Conservation (phyloP, 441 rosid species). For the Erysimum cheiri region DNA sequence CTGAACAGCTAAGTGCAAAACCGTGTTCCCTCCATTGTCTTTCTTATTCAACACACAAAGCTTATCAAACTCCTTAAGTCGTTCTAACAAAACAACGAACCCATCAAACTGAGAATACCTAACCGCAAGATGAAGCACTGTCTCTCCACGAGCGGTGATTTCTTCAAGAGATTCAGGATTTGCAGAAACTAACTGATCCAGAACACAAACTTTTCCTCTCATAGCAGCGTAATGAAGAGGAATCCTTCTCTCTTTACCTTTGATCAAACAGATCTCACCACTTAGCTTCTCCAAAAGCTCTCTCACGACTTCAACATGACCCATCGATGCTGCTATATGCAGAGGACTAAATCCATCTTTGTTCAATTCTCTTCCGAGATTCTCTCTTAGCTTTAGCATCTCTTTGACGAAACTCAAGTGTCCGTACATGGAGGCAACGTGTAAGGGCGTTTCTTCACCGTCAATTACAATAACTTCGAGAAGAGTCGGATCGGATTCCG, state of each 20-base stretch:
- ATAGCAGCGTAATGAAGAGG: conserved; percentile 43
- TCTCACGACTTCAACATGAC: conserved; percentile 35
- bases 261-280: conserved; percentile 34
- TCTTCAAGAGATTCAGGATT: conserved; percentile 33
- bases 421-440: conserved; percentile 47
- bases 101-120: conserved; percentile 33
- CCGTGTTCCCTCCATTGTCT: conserved; percentile 39
- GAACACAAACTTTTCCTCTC: conserved; percentile 39
- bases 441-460: conserved; percentile 41
- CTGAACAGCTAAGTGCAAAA: conserved; percentile 43
- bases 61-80: conserved; percentile 37
- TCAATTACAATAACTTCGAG: conserved; percentile 25
- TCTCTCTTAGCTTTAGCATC: conserved; percentile 34
- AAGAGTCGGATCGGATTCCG: conserved; percentile 38
- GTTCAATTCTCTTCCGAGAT: conserved; percentile 38
- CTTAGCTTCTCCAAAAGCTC: conserved; percentile 39
- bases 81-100: conserved; percentile 30
- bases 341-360: conserved; percentile 45
- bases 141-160: conserved; percentile 41
- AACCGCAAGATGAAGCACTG: conserved; percentile 44
- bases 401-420: conserved; percentile 46
- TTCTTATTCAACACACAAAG: conserved; percentile 33
- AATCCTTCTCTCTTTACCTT: conserved; percentile 45
- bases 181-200: conserved; percentile 34
- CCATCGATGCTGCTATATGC: conserved; percentile 50